phyloP scores from a whole-genome alignment of 2,329 filamentous ascomycete genomes.

The Ceratocystis lukuohia region DNA sequence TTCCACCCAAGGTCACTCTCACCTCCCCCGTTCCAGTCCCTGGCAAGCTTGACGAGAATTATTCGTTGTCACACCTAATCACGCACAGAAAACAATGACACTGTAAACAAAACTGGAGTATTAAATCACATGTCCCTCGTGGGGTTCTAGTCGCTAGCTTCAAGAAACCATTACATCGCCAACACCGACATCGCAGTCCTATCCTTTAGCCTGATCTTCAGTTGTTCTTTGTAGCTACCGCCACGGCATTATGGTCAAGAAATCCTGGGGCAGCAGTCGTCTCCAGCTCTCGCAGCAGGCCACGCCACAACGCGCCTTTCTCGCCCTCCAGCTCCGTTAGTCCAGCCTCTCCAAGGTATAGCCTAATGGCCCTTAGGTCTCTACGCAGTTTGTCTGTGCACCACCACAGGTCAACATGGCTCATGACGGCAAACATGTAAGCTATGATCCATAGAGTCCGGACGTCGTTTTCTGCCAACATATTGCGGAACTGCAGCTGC shows the following conservation, averaged over 20 bases:
- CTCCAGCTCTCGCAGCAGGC: conserved; percentile 22
- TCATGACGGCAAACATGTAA: conserved; percentile 23
- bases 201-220: background rate
- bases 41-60: background rate
- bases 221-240: background rate
- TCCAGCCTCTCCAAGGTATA: conserved; percentile 20
- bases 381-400: conserved; percentile 18
- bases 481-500: conserved; percentile 21
- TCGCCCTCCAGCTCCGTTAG: conserved; percentile 18
- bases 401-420: conserved; percentile 23
- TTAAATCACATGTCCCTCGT: background rate
- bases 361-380: conserved; percentile 21
- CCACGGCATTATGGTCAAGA: background rate
- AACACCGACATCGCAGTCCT: background rate
- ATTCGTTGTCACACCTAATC: background rate
- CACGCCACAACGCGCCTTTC: conserved; percentile 21
- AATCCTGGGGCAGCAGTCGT: background rate
- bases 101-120: background rate
- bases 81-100: background rate
- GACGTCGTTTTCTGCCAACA: conserved; percentile 21
- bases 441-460: conserved; percentile 23
- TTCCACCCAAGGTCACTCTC: background rate
- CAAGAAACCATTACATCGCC: background rate
- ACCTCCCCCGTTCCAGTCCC: background rate
- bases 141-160: background rate